phyloP scores from a whole-genome alignment of 164 flowering plant species.

The Sextonia rubra region DNA sequence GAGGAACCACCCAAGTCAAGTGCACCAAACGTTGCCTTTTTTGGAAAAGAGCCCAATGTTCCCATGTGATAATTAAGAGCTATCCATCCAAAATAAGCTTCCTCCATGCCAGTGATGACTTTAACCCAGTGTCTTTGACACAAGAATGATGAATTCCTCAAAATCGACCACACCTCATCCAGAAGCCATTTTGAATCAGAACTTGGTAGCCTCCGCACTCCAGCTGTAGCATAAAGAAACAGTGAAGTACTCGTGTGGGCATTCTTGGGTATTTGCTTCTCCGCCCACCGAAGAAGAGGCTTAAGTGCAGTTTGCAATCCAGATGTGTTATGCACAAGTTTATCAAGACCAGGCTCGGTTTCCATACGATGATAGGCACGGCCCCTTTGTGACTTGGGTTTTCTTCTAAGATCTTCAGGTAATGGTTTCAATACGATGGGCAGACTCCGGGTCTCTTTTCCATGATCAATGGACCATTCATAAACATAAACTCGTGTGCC shows the following conservation, averaged over 20 bases:
- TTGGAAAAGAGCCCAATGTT: conserved; percentile 55
- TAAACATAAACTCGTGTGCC: conserved; percentile 89
- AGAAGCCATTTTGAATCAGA: conserved; percentile 86
- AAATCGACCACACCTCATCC: conserved; percentile 70
- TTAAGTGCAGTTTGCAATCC: conserved; percentile 69
- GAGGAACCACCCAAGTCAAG: conserved; percentile 99
- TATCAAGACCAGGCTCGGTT: conserved; percentile 95
- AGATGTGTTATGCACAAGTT: conserved; percentile 67
- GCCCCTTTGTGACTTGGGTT: conserved; percentile 46
- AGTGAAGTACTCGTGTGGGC: conserved; percentile 77
- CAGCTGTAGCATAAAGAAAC: conserved; percentile 92
- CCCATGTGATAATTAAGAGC: conserved; percentile 78
- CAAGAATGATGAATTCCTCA: conserved; percentile 58
- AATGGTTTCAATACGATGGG: conserved; percentile 60
- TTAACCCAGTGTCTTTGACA: conserved; percentile 81
- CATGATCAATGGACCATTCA: conserved; percentile 43
- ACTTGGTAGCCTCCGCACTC: conserved; percentile 75
- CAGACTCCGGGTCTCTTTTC: conserved; percentile 33
- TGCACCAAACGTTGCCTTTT: conserved; percentile 76
- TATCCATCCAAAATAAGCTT: conserved; percentile 98
- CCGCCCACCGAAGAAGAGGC: conserved; percentile 89
- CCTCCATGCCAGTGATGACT: conserved; percentile 81
- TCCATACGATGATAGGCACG: conserved; percentile 95
- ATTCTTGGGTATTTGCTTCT: conserved; percentile 81
- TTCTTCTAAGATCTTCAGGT: conserved; percentile 43